A percentile compares a stretch with the other conserved stretches of the same genome.
These are phyloP conservation scores for Paramecium pentaurelia DNA, from an alignment of 73 alveolate genomes.

Conservation along the genomic window DNA sequence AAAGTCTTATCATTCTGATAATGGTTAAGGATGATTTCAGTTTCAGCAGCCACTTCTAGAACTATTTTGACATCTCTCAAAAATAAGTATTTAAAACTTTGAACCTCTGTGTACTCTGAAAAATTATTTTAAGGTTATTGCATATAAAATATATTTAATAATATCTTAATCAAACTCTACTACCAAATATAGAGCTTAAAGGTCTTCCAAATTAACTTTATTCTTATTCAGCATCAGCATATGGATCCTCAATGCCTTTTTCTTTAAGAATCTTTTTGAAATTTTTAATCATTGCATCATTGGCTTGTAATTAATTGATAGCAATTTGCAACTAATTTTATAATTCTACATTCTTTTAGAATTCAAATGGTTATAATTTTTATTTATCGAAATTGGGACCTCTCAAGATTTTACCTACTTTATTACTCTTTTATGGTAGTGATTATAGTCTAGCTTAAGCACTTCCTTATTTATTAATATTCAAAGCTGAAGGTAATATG, in stretches of 20 bases:
- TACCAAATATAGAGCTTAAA: neutral
- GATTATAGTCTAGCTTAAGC: slow-evolving; percentile 1
- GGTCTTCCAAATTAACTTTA: neutral
- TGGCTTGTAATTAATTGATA: neutral
- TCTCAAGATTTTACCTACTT: neutral
- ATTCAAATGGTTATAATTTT: slow-evolving; percentile 13
- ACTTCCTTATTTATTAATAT: neutral
- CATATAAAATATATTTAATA: neutral
- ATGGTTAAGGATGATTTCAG: neutral
- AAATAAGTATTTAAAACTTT: neutral
- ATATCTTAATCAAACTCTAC: slow-evolving; percentile 20
- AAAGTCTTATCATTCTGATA: neutral
- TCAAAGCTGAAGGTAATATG: neutral
- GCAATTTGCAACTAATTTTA: neutral
- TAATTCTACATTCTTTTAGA: neutral
- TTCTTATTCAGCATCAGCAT: slow-evolving; percentile 7
- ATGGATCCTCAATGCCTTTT: slow-evolving; percentile 37
- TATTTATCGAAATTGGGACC: slow-evolving; percentile 40
- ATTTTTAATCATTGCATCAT: slow-evolving; percentile 1
- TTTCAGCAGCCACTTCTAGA: neutral
- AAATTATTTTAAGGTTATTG: neutral
- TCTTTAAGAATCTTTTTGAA: slow-evolving; percentile 3
- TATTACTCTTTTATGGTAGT: neutral
- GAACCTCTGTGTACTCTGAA: neutral
- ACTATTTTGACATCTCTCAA: neutral